A percentile compares a stretch with the other conserved stretches of the same genome.
Conservation (phyloP, 495 filamentous ascomycete species). For the Clavariopsis aquatica region DNA sequence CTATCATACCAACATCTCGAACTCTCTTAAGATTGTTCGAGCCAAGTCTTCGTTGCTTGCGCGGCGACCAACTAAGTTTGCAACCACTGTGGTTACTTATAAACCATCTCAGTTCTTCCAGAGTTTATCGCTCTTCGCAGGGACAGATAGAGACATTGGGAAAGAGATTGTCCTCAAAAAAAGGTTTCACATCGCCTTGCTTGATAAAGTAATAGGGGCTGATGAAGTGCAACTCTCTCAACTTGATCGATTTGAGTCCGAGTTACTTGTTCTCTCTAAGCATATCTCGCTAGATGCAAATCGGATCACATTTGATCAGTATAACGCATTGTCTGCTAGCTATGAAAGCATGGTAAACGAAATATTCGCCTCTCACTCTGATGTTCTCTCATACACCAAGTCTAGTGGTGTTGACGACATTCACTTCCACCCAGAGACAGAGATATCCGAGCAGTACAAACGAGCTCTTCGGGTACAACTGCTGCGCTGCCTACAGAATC, state of each 20-base stretch:
- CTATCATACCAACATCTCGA: not conserved
- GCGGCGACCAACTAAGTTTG: constrained; percentile 24
- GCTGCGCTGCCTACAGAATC: not conserved
- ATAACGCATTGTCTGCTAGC: constrained; percentile 5
- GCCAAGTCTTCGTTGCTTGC: constrained; percentile 28
- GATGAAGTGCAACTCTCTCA: constrained; percentile 59
- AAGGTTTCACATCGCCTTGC: constrained; percentile 55
- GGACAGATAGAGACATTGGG: constrained; percentile 17
- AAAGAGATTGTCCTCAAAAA: constrained; percentile 52
- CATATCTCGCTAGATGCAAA: constrained; percentile 37
- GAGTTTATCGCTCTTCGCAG: constrained; percentile 13
- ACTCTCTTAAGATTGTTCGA: not conserved
- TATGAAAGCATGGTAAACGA: constrained; percentile 4
- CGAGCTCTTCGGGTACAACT: constrained; percentile 1
- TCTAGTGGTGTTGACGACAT: not conserved
- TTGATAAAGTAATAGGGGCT: constrained; percentile 54
- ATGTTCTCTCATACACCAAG: not conserved
- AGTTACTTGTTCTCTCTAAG: constrained; percentile 61
- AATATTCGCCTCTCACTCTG: constrained; percentile 16
- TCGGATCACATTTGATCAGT: constrained; percentile 38
- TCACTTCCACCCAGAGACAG: not conserved
- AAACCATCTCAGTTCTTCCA: not conserved
- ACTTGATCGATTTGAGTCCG: constrained; percentile 64
- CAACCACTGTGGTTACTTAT: not conserved
- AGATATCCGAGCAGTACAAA: constrained; percentile 9